Percentiles rank a stretch among this genome's conserved stretches.
These are phyloP conservation scores for Ambrosiella cleistominuta DNA, from an alignment of 2,329 filamentous ascomycete genomes.

Conservation along the genomic window DNA sequence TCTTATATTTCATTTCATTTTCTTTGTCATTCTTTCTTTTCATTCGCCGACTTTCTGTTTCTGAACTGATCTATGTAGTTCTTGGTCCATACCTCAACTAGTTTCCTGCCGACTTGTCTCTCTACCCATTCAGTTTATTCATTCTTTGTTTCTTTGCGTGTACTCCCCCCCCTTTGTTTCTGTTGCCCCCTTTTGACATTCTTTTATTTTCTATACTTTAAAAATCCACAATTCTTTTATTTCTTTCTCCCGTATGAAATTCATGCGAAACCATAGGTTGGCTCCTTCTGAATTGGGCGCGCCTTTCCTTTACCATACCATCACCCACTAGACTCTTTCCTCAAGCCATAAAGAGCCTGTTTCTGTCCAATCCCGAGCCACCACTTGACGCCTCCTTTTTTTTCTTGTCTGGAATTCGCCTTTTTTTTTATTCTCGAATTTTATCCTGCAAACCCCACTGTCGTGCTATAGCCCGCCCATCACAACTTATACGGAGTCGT, in stretches of 20 bases:
- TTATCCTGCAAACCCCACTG: neutral
- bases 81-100: neutral
- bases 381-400: conserved; percentile 2
- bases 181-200: neutral
- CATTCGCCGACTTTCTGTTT: no score
- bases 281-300: neutral
- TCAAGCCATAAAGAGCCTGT: neutral
- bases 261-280: conserved; percentile 1
- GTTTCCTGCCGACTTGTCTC: neutral
- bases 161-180: neutral
- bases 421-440: neutral
- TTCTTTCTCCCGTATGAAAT: neutral
- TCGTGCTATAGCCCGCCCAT: neutral
- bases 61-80: neutral
- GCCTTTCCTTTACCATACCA: conserved; percentile 2
- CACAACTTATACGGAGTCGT: neutral
- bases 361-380: neutral
- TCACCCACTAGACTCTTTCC: neutral
- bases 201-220: neutral
- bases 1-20: no score
- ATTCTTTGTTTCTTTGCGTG: neutral
- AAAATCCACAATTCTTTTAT: neutral
- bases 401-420: neutral
- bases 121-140: neutral
- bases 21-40: no score